Base-by-base conservation (phyloP, 306 rosid species). In the Cucurbita maxima region DNA sequence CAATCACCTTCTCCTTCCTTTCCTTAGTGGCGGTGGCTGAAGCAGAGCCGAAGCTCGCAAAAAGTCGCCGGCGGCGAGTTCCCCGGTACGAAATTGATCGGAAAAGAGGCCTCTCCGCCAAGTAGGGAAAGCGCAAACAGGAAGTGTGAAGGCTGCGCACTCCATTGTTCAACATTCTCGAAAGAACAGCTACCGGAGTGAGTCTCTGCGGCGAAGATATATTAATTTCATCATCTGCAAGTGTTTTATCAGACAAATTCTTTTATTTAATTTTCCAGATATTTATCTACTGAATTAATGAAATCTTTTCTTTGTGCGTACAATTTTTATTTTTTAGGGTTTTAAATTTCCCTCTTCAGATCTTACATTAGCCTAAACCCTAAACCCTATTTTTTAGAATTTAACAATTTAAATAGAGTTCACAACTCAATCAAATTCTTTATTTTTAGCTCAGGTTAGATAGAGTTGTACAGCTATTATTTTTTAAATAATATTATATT, bases 1-100 rank as follows among this genome's bases (percentile, higher is more conserved):
- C 92, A 30, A 94, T 78, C 63, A 94, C 87, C 84, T 87, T 90
- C 79, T 86, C 87, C 77, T 87, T 89, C 19, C 63, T 47, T 43
- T 75, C 76, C 70, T 67, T 81, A 59, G 55, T 87, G 69, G 79
- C 71, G 9, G 75, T 20, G 14, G 77, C 82, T 11, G 89, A 70
- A 20, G 74, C 87, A 34, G 73, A 73, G 76, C 86, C 76, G 1
- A 60, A 63, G 47, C 83, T 79, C 71, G 82, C 47, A 5, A 79
- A 69, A 64, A 69, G 83, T 12, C 85, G 88, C 53, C 83, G 84
- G 74, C 79, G 77, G 79, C 45, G 58, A 76, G 41, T 8, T 79
- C 80, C 75, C 1, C 78, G 75, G 10, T 59, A 43, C 14, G 73
- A 75, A 25, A 55, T 18, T 5, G 79, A 19, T 7, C 69, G 92